Evolutionary conservation across 768 basidiomycete species (phyloP), one percentile per base, ranked within the genome.

Genomic region (Lentinula sp.): DNA sequence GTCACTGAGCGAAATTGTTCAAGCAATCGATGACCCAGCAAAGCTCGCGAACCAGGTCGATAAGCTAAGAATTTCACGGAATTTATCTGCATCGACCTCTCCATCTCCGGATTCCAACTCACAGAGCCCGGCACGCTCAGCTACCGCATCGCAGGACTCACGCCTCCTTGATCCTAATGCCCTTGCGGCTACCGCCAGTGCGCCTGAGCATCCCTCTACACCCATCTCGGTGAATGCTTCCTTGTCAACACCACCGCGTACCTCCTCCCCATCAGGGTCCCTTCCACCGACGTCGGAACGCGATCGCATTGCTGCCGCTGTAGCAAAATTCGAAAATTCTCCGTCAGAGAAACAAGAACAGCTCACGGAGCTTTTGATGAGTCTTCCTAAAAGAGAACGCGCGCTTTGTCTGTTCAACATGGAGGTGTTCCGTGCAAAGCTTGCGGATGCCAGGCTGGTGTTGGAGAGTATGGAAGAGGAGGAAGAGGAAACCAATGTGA

Each of bases 381-480:
- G 86, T 66, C 79, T 96, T 16, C 87, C 90, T 1, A 95, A 94
- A 73, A 85, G 90, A 62, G 94, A 96, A 65, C 84, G 93, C 13
- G 93, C 92, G 0, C 82, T 95, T 85, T 95, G 93, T 73, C 77
- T 95, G 43, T 96, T 96, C 79, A 95, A 93, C 64, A 78, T 79
- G 12, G 92, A 95, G 66, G 81, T 92, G 33, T 78, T 95, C 28
- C 81, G 85, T 55, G 79, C 76, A 20, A 95, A 95, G 75, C 76
- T 95, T 18, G 81, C 81, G 1, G 93, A 94, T 65, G 94, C 94
- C 15, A 90, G 88, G 75, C 76, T 82, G 67, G 88, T 96, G 20
- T 72, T 96, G 61, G 90, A 93, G 45, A 87, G 84, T 63, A 85
- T 85, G 6, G 88, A 87, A 32, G 85, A 73, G 12, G 83, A 83